These are phyloP conservation scores for Gracilaria vermiculophylla DNA, from an alignment of 23 red algal genomes.

Conservation along the genomic window DNA sequence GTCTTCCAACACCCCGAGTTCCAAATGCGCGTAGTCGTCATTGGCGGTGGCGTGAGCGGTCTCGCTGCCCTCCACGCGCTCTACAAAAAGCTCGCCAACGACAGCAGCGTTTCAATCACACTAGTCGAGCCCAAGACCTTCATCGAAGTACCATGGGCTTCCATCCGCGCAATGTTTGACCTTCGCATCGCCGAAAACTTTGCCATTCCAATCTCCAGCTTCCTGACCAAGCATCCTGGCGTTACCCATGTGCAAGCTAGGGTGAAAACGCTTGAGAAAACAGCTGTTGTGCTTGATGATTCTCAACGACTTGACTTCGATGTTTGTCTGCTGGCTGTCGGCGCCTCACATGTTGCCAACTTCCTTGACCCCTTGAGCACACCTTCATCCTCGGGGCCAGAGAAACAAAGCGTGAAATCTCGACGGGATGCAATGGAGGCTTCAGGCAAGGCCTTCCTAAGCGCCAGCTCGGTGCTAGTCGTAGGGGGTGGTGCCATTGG, in stretches of 20 bases:
- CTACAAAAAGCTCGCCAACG: background rate
- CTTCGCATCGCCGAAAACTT: background rate
- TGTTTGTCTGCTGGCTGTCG: slow-evolving; percentile 39
- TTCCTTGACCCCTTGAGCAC: background rate
- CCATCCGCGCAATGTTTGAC: slow-evolving; percentile 55
- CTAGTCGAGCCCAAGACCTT: slow-evolving; percentile 48
- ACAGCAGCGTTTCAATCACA: slow-evolving; percentile 13
- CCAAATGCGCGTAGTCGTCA: slow-evolving; percentile 31
- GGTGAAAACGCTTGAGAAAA: background rate
- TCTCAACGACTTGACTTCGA: slow-evolving; percentile 24
- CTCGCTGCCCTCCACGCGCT: background rate
- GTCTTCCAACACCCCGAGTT: too few species aligned
- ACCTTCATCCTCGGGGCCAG: background rate
- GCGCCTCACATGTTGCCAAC: background rate
- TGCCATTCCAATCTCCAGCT: slow-evolving; percentile 5
- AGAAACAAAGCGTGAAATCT: background rate
- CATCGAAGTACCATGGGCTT: slow-evolving; percentile 51
- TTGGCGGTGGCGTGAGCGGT: slow-evolving; percentile 37
- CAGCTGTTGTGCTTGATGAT: background rate
- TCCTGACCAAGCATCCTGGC: background rate
- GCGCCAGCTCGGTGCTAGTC: background rate
- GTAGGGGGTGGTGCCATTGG: slow-evolving; percentile 61
- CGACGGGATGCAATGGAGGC: slow-evolving; percentile 15
- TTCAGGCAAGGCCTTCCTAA: background rate
- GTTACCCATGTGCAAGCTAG: slow-evolving; percentile 16